A percentile compares a stretch with the other conserved stretches of the same genome.
Conservation (phyloP, 768 basidiomycete species). For the Calocybe gangraenosa region DNA sequence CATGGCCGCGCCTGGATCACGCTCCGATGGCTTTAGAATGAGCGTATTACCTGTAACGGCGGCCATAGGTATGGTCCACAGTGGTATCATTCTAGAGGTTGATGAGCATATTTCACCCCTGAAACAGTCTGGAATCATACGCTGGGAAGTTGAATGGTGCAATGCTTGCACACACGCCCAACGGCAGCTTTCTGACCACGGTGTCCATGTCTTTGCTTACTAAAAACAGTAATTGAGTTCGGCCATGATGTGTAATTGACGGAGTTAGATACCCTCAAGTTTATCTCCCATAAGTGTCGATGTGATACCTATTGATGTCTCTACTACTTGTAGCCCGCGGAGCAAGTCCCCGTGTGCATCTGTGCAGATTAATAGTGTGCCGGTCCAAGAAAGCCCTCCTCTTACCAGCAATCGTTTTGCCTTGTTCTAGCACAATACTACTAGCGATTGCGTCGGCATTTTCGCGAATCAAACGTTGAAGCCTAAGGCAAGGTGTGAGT, state of each 20-base stretch:
- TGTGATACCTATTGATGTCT: constrained; percentile 77
- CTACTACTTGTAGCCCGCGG: constrained; percentile 87
- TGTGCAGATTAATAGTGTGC: constrained; percentile 19
- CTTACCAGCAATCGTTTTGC: constrained; percentile 84
- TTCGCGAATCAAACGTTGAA: constrained; percentile 83
- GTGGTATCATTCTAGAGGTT: constrained; percentile 78
- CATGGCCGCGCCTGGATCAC: constrained; percentile 96
- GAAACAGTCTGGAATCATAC: constrained; percentile 34
- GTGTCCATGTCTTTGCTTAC: constrained; percentile 98
- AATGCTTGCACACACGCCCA: constrained; percentile 86
- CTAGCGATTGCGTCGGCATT: constrained; percentile 82
- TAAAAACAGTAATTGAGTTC: constrained; percentile 25
- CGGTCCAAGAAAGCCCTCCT: constrained; percentile 7
- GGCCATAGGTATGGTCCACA: constrained; percentile 94
- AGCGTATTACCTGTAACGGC: constrained; percentile 90
- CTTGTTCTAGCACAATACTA: constrained; percentile 93
- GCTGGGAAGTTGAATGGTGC: constrained; percentile 91
- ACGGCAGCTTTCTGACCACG: constrained; percentile 73
- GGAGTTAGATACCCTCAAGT: constrained; percentile 63
- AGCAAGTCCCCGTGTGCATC: constrained; percentile 96
- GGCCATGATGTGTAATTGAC: neutral
- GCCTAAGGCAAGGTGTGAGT: constrained; percentile 37
- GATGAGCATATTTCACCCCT: constrained; percentile 3
- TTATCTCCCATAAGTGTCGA: constrained; percentile 87
- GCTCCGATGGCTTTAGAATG: constrained; percentile 92